phyloP scores from a whole-genome alignment of 1,284 basidiomycete species.

The Porogramme epimiltina region DNA sequence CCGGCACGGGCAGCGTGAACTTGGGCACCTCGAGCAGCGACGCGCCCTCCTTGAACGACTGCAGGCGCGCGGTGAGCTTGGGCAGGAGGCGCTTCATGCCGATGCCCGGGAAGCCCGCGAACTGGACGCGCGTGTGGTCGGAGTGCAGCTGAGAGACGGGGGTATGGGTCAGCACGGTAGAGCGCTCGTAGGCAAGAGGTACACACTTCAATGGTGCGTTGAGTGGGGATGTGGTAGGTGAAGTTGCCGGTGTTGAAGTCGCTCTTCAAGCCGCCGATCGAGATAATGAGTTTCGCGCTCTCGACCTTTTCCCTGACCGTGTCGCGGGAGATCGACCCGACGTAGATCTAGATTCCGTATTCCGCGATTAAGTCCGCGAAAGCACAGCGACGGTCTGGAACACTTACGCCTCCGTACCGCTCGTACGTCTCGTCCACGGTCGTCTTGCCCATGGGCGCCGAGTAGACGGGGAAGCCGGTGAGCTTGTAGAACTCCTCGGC shows the following conservation, averaged over 20 bases:
- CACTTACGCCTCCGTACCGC: slow-evolving; percentile 85
- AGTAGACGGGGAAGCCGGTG: slow-evolving; percentile 79
- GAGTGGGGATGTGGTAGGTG: slow-evolving; percentile 68
- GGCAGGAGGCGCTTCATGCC: slow-evolving; percentile 77
- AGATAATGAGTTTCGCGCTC: slow-evolving; percentile 81
- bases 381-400: no score
- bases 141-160: slow-evolving; percentile 73
- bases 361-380: not conserved
- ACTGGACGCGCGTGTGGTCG: slow-evolving; percentile 71
- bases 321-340: slow-evolving; percentile 78
- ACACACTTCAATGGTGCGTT: slow-evolving; percentile 61
- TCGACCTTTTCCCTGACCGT: slow-evolving; percentile 80
- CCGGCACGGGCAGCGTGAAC: slow-evolving; percentile 49
- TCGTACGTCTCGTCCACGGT: slow-evolving; percentile 78
- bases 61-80: slow-evolving; percentile 61
- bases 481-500: slow-evolving; percentile 69
- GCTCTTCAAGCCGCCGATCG: slow-evolving; percentile 77
- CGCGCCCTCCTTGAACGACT: slow-evolving; percentile 41
- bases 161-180: not conserved
- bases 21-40: slow-evolving; percentile 49
- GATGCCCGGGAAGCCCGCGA: slow-evolving; percentile 60
- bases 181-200: no score
- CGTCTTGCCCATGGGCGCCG: slow-evolving; percentile 90
- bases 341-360: slow-evolving; percentile 79
- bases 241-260: slow-evolving; percentile 94